Evolutionary conservation across 2,329 filamentous ascomycete genomes (phyloP).

Genomic region (Calonectria pseudoreteaudii): DNA sequence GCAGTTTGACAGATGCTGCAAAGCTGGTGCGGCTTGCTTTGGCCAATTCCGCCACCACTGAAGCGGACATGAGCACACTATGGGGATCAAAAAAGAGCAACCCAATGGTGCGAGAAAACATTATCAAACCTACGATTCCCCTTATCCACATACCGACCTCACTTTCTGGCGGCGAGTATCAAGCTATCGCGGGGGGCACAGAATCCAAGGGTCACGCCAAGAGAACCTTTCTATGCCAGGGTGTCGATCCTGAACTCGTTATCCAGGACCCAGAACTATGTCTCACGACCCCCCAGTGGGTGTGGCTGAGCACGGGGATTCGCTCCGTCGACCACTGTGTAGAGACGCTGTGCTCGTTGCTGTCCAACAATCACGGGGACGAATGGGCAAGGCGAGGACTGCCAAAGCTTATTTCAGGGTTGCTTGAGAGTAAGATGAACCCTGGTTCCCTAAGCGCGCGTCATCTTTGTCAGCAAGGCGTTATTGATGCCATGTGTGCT

Average conservation of each 20-base stretch:
- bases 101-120: background rate
- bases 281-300: background rate
- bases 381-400: background rate
- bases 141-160: background rate
- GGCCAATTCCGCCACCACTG: background rate
- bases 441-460: background rate
- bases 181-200: background rate
- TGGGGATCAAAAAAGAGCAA: background rate
- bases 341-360: background rate
- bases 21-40: background rate
- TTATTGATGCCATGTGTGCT: conserved; percentile 1
- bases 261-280: conserved; percentile 1
- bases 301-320: background rate
- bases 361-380: background rate
- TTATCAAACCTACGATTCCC: background rate
- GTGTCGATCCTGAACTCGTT: background rate
- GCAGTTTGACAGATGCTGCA: background rate
- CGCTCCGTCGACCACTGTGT: background rate
- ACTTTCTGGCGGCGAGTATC: background rate
- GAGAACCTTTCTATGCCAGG: background rate
- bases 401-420: background rate
- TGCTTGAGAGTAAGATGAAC: background rate
- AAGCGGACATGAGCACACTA: background rate
- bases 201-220: background rate
- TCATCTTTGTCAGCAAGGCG: background rate